A percentile compares a stretch with the other conserved stretches of the same genome.
These are phyloP conservation scores for Scutellaria galericulata DNA, from an alignment of 257 asterid species.

Conservation along the genomic window DNA sequence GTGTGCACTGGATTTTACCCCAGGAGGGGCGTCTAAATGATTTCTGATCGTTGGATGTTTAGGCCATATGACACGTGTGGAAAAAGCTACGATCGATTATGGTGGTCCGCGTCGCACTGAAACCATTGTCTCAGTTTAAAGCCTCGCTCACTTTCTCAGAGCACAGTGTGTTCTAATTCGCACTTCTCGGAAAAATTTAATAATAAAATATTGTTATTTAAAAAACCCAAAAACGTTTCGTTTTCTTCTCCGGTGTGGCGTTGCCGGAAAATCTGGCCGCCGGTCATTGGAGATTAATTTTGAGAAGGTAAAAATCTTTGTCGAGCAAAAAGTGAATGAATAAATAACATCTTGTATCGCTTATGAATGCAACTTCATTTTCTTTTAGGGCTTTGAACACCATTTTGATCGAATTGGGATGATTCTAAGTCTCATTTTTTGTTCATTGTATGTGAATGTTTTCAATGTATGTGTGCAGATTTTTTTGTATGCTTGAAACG, in stretches of 20 bases:
- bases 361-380: slow-evolving; percentile 22
- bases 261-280: slow-evolving; percentile 36
- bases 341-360: slow-evolving; percentile 2
- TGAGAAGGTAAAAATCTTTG: slow-evolving; percentile 32
- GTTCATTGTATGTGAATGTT: slow-evolving; percentile 35
- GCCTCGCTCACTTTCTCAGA: slow-evolving; percentile 36
- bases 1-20: slow-evolving; percentile 15
- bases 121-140: slow-evolving; percentile 45
- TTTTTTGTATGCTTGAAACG: background rate
- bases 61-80: slow-evolving; percentile 33
- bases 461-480: slow-evolving; percentile 26
- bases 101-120: slow-evolving; percentile 45
- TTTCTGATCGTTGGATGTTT: slow-evolving; percentile 16
- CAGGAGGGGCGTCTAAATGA: background rate
- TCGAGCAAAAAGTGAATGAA: slow-evolving; percentile 5
- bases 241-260: slow-evolving; percentile 42
- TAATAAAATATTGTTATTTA: slow-evolving; percentile 19
- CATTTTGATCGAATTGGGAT: slow-evolving; percentile 24
- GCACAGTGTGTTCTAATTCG: slow-evolving; percentile 32
- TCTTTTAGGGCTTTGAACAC: slow-evolving; percentile 39
- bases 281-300: slow-evolving; percentile 24
- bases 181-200: slow-evolving; percentile 23
- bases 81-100: background rate
- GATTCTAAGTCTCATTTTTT: slow-evolving; percentile 27
- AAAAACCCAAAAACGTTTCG: slow-evolving; percentile 30